Evolutionary conservation across 2,329 filamentous ascomycete species (phyloP).

Genomic region (Talaromyces rugulosus): DNA sequence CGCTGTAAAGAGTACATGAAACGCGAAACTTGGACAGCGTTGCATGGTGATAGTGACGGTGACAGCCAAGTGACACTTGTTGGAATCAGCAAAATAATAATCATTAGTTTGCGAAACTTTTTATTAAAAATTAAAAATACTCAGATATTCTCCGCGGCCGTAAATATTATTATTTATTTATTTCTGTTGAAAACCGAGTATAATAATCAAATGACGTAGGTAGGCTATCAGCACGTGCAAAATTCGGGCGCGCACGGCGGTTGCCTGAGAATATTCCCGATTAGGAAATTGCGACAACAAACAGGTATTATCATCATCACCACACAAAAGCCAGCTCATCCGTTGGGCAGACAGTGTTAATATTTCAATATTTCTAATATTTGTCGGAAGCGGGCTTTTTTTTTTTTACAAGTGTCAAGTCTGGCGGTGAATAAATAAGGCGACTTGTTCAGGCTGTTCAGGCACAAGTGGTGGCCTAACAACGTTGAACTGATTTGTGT

Average conservation of each 20-base stretch:
- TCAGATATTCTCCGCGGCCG: too few relatives aligned
- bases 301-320: neutral
- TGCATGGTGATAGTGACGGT: neutral
- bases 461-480: neutral
- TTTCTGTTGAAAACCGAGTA: too few relatives aligned
- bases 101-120: too few relatives aligned
- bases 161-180: too few relatives aligned
- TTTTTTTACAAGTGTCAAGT: too few relatives aligned
- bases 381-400: too few relatives aligned
- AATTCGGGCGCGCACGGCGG: neutral
- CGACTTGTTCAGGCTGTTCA: neutral
- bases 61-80: neutral
- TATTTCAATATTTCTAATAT: too few relatives aligned
- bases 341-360: too few relatives aligned
- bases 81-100: neutral
- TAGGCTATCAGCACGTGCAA: neutral
- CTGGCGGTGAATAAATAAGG: neutral
- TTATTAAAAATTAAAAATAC: too few relatives aligned
- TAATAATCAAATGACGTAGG: neutral
- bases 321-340: neutral
- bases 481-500: neutral
- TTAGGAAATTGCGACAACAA: neutral
- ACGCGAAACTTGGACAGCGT: neutral
- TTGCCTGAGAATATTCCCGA: neutral
- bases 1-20: neutral